Base-by-base conservation (phyloP, 176 grass and related monocot genomes). In the Areca catechu region DNA sequence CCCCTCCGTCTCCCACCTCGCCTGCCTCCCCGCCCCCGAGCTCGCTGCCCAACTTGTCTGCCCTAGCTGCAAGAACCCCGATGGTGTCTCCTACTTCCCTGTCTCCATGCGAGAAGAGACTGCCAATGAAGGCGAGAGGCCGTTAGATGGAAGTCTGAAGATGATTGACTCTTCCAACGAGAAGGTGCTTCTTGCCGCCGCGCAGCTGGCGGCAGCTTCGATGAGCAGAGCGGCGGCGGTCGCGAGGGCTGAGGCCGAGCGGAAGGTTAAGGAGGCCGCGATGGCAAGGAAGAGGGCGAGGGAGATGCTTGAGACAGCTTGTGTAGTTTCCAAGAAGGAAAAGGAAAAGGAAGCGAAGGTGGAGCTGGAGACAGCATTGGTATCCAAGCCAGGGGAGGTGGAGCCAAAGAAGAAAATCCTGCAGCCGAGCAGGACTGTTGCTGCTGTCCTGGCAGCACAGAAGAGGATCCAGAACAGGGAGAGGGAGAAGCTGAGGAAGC, bases 171-270 rank as follows among this genome's bases (percentile, higher is more conserved):
- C 65, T 60, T 71, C 49, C 59, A 72, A 56, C 49, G 78, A 78
- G 30, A 69, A 66, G 15, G 72, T 85, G n/a, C 78, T 92, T 53
- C 93, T 98, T 51, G 82, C 86, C 15, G 93, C 93, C 0, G 81
- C 93, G 3, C 57, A 72, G 7, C 65, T 98, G 17, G 61, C 93
- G 5, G 72, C 83, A 7, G 67, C 79, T 5, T 88, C 84, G 20
- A 68, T 98, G 54, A 49, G 53, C 5, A 80, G 84, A 18, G 93
- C 84, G 2, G 80, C 72, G 0, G 62, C 51, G 1, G 58, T 71
- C 3, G 83, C 84, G 15, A 77, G 80, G 5, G 58, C 62, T 15
- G 93, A 88, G 3, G 81, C 87, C 0, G 87, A 92, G 61, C 77
- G 76, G 71, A 58, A 70, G 54, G 81, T 71, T 14, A 80, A 63